Base-by-base conservation (phyloP, 176 grass and related monocot species). In the Pontederia crassipes region DNA sequence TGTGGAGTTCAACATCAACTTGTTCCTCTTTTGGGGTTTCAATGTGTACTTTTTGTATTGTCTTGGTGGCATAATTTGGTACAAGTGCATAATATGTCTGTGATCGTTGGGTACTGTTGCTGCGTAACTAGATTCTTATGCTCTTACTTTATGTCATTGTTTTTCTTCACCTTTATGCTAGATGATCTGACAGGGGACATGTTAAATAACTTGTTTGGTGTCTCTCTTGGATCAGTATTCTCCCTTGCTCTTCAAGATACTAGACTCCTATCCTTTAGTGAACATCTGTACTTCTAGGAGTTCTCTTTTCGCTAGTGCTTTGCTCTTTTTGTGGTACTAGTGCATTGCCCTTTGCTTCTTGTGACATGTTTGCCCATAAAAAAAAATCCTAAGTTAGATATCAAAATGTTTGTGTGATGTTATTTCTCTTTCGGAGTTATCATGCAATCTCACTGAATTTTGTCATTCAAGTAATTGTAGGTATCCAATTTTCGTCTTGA, bases 291-390 rank as follows among this genome's bases (percentile, higher is more conserved):
- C 10, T 27, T 49, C 17, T n/a, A 48, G 13, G 46, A 55, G 3
- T 12, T 5, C 18, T 62, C n/a, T 26, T 62, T 68, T 61, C 26
- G 28, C 46, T 14, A 49, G 16, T 62, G 49, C 49, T 47, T 51
- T n/a, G 28, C 55, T 15, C 52, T 71, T 66, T 72, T 58, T 26
- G 56, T 28, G 68, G 61, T 35, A 18, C 67, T 52, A 55, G 70
- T 66, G 53, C 16, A 46, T 74, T 58, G 51, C 50, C 61, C 59
- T 11, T 17, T 35, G 48, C 13, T 68, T 10, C 10, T 66, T 66
- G 13, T 50, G 9, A 51, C 32, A 40, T 40, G 32, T 40, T 40
- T 7, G 32, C 4, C 32, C 6, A 7, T 40, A 40, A 40, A 24
- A 24, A 24, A 4, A 40, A 40, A 4, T 80, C 79, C 60, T 28